Base-by-base conservation (phyloP, 495 filamentous ascomycete genomes). In the Oidiodendron maius region DNA sequence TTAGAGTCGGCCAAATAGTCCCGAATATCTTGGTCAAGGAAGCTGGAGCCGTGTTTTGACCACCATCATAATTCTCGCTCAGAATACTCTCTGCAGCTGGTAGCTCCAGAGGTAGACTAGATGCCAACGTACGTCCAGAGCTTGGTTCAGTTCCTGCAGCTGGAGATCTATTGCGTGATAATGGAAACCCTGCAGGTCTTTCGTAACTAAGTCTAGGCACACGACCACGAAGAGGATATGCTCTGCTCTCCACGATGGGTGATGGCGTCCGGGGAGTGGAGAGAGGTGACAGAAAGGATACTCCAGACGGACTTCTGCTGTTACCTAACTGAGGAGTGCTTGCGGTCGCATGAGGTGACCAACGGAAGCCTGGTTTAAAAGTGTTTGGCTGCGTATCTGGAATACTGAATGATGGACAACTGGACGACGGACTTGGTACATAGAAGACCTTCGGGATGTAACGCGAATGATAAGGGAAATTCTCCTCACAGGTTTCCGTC, bases 1-100 rank as follows among this genome's bases (percentile, higher is more conserved):
- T 66, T 8, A 96, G 62, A 1, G 61, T 75, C 1, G 88, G 87
- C 78, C 87, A 84, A 4, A 95, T 71, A 0, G 87, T 91, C 20
- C 63, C 58, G 39, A 96, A 68, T n/a, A 94, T 89, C 30, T 67
- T 57, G 5, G 52, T 59, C 0, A 91, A 55, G 1, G 82, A 69
- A 1, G 68, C 42, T 20, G 59, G 21, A 39, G 48, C 18, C 18
- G n/a, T 13, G 35, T 37, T 15, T n/a, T n/a, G n/a, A n/a, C n/a
- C n/a, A n/a, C n/a, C n/a, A n/a, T n/a, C n/a, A n/a, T n/a, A n/a
- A n/a, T n/a, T n/a, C n/a, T n/a, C n/a, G n/a, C n/a, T n/a, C n/a
- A n/a, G n/a, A n/a, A n/a, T n/a, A n/a, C n/a, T n/a, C n/a, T n/a
- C n/a, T n/a, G n/a, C n/a, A n/a, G n/a, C n/a, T 12, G 26, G 26